phyloP scores from a whole-genome alignment of 495 filamentous ascomycete species.

The Xylaria flabelliformis region DNA sequence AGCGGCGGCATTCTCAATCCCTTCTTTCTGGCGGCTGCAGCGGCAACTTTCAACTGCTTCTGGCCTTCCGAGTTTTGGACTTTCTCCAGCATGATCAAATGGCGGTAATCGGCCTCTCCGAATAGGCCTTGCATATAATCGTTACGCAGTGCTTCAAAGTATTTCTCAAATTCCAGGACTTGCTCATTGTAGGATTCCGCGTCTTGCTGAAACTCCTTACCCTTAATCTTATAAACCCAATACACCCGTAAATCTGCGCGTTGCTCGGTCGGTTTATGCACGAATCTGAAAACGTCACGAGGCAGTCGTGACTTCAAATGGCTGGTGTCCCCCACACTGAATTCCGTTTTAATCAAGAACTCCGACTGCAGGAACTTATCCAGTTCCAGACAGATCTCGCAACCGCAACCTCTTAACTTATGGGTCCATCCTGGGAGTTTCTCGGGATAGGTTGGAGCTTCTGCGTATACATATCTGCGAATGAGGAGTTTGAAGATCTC shows the following conservation, averaged over 20 bases:
- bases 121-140: neutral
- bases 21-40: neutral
- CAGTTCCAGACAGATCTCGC: neutral
- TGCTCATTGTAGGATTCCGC: neutral
- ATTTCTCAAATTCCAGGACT: neutral
- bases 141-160: neutral
- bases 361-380: neutral
- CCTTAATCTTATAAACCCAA: neutral
- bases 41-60: neutral
- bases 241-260: neutral
- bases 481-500: neutral
- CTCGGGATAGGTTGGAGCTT: neutral
- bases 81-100: conserved; percentile 2
- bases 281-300: neutral
- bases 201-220: conserved; percentile 2
- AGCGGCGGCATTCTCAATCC: too few relatives aligned
- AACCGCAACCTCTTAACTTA: conserved; percentile 1
- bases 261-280: neutral
- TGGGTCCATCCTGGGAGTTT: neutral
- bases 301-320: conserved; percentile 3
- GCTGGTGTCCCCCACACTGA: neutral
- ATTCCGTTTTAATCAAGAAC: neutral
- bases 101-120: neutral
- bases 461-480: neutral
- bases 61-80: neutral